Evolutionary conservation across 1,284 basidiomycete species (phyloP).

Genomic region (Ustilago lituana): DNA sequence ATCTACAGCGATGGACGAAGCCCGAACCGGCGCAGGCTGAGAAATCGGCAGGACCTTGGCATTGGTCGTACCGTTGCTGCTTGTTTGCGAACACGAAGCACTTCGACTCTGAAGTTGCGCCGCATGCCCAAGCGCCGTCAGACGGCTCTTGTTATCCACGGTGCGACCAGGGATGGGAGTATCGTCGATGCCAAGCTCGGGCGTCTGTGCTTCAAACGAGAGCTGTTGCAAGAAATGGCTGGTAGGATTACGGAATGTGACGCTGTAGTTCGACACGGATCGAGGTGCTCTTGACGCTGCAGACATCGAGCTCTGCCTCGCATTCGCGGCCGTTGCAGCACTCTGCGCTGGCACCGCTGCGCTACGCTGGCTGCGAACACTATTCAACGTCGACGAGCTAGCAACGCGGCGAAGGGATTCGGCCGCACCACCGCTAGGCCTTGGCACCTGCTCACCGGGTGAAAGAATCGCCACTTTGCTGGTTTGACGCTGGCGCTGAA

Average conservation of each 20-base stretch:
- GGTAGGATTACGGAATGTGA: constrained; percentile 41
- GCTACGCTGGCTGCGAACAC: constrained; percentile 10
- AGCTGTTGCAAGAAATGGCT: constrained; percentile 38
- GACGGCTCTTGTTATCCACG: constrained; percentile 31
- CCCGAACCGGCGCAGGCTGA: not conserved
- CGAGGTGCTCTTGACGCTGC: constrained; percentile 10
- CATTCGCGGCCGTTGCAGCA: not conserved
- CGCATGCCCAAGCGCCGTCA: constrained; percentile 43
- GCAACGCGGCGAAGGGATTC: constrained; percentile 35
- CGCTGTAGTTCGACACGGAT: constrained; percentile 30
- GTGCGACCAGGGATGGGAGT: constrained; percentile 19
- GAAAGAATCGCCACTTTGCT: not conserved
- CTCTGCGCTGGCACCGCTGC: not conserved
- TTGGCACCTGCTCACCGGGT: too few species aligned
- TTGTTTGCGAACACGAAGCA: constrained; percentile 2
- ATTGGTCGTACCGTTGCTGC: constrained; percentile 3
- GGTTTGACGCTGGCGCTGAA: constrained; percentile 1
- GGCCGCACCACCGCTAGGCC: constrained; percentile 20
- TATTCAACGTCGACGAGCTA: constrained; percentile 33
- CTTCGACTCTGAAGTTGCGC: constrained; percentile 27
- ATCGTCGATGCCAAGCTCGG: constrained; percentile 33
- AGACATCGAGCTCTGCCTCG: constrained; percentile 13
- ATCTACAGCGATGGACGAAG: constrained; percentile 16
- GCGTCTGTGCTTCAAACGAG: constrained; percentile 27
- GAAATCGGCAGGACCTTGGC: constrained; percentile 9